phyloP scores from a whole-genome alignment of 1,284 basidiomycete species.

The Papiliotrema flavescens region DNA sequence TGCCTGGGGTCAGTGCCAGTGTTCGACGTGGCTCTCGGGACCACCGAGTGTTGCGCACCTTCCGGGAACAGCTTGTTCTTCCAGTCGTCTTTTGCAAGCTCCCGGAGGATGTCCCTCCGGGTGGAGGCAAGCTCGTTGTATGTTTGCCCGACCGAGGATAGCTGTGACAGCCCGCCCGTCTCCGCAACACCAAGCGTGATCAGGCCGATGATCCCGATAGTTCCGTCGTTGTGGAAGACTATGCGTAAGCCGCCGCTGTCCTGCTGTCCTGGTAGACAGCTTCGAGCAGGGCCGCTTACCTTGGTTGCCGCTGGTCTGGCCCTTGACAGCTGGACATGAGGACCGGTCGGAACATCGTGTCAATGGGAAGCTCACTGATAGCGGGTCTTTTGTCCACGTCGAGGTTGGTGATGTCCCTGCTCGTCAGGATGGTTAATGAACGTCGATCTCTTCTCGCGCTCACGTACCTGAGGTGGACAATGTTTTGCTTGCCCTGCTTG shows the following conservation, averaged over 20 bases:
- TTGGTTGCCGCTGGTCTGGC: slow-evolving; percentile 30
- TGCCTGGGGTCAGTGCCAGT: not conserved
- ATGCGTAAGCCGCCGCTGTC: not conserved
- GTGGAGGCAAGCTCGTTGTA: slow-evolving; percentile 22
- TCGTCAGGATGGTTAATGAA: no score
- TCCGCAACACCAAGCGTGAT: slow-evolving; percentile 26
- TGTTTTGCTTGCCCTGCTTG: slow-evolving; percentile 13
- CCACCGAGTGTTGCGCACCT: no score
- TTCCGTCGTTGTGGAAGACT: slow-evolving; percentile 29
- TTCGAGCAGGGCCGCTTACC: slow-evolving; percentile 4
- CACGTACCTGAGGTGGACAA: slow-evolving; percentile 27
- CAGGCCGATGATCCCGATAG: slow-evolving; percentile 18
- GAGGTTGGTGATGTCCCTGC: slow-evolving; percentile 21
- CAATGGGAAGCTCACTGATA: slow-evolving; percentile 12
- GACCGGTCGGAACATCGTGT: no score
- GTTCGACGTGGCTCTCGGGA: no score
- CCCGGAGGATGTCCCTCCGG: slow-evolving; percentile 22
- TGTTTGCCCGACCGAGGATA: slow-evolving; percentile 22
- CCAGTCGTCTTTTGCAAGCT: slow-evolving; percentile 23
- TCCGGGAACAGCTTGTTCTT: slow-evolving; percentile 13
- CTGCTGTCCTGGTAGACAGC: no score
- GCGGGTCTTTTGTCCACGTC: slow-evolving; percentile 23
- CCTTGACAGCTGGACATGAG: slow-evolving; percentile 14
- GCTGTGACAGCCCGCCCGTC: slow-evolving; percentile 23
- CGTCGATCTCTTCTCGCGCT: no score